Conservation (phyloP, 208 protist species). For the Strigomonas culicis region DNA sequence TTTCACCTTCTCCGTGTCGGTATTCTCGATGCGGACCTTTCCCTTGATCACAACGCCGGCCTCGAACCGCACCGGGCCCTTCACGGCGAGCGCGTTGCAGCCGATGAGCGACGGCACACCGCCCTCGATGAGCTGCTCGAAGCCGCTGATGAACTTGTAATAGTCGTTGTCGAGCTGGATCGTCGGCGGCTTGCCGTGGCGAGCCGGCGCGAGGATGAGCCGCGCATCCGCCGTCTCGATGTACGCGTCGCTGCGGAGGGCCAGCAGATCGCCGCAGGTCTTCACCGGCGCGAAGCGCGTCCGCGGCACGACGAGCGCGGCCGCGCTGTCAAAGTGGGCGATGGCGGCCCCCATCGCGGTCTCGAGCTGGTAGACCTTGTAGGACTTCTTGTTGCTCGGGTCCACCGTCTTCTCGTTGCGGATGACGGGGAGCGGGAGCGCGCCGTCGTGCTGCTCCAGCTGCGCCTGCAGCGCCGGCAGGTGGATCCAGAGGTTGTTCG, state of each 20-base stretch:
- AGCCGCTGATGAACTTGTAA: constrained; percentile 74
- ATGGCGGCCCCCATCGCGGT: constrained; percentile 96
- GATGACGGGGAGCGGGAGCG: constrained; percentile 77
- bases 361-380: constrained; percentile 84
- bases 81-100: constrained; percentile 55
- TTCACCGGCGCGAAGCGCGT: constrained; percentile 98
- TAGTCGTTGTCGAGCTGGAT: constrained; percentile 63
- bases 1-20: constrained; percentile 19
- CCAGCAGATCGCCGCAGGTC: constrained; percentile 95
- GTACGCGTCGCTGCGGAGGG: constrained; percentile 96
- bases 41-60: constrained; percentile 52
- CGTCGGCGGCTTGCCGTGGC: constrained; percentile 50
- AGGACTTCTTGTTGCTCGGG: constrained; percentile 51
- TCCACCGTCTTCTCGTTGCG: constrained; percentile 86
- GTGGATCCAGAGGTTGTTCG: constrained; percentile 99
- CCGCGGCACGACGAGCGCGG: constrained; percentile 93
- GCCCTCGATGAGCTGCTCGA: constrained; percentile 40
- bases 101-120: constrained; percentile 67
- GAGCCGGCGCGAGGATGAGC: constrained; percentile 43
- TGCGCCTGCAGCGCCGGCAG: constrained; percentile 80
- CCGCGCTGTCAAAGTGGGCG: constrained; percentile 14
- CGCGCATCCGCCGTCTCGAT: constrained; percentile 56
- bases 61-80: constrained; percentile 59
- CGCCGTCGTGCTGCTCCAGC: constrained; percentile 57
- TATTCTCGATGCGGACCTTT: constrained; percentile 62